Percentiles rank a stretch among this genome's conserved stretches.
These are phyloP conservation scores for Trichoderma afroharzianum DNA, from an alignment of 2,329 filamentous ascomycete genomes.

Conservation along the genomic window DNA sequence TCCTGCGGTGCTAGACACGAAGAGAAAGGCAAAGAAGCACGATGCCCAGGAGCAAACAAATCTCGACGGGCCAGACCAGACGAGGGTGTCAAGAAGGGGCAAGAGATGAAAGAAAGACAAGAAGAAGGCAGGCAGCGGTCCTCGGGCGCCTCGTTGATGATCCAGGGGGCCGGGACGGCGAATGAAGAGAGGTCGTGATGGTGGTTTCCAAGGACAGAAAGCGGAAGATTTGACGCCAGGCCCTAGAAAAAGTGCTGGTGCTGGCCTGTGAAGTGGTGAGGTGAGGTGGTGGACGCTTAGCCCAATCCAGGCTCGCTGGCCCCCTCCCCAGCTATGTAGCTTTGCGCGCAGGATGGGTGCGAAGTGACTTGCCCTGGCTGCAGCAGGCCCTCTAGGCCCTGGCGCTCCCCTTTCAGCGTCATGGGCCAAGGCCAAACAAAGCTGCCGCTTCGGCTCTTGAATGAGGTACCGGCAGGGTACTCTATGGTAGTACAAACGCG, in stretches of 20 bases:
- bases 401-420: constrained; percentile 6
- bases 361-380: constrained; percentile 3
- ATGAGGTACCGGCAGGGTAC: not conserved
- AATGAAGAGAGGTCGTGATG: constrained; percentile 27
- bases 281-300: constrained; percentile 17
- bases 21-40: constrained; percentile 19
- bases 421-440: not conserved
- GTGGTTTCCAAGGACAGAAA: constrained; percentile 23
- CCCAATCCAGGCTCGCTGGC: constrained; percentile 14
- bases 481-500: not conserved
- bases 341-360: not conserved
- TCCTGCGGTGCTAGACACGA: constrained; percentile 24
- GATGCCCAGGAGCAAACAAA: constrained; percentile 6
- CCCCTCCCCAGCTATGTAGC: constrained; percentile 1
- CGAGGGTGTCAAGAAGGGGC: not conserved
- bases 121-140: constrained; percentile 10
- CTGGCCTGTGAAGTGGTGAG: constrained; percentile 15
- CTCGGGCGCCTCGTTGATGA: constrained; percentile 18
- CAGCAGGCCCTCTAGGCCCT: not conserved
- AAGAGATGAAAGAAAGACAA: not conserved
- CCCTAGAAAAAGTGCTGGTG: constrained; percentile 19
- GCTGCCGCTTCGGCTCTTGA: constrained; percentile 2
- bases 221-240: constrained; percentile 28
- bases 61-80: not conserved
- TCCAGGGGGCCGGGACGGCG: constrained; percentile 16